Evolutionary conservation across 1,284 basidiomycete species (phyloP), one percentile per base, ranked within the genome.

Genomic region (Anthracocystis setariae): DNA sequence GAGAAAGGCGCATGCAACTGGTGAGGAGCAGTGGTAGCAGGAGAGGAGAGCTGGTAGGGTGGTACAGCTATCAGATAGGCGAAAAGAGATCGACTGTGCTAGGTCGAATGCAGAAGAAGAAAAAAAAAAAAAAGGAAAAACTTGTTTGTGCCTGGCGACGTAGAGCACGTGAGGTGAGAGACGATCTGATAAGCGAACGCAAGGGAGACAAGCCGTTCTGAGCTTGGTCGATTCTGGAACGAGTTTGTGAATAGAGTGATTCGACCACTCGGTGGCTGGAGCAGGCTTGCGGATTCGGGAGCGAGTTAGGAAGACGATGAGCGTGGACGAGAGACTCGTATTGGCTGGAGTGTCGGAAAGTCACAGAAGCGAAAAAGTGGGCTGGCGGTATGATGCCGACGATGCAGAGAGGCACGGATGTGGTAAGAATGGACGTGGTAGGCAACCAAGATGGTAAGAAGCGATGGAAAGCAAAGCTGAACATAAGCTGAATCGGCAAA

Each of bases 61-160:
- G n/a, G 12, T 32, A 38, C 24, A 20, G 23, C 20, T 57, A 48
- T 57, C 39, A 49, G 53, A 55, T 55, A 54, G 51, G n/a, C 33
- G 29, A 23, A 20, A 32, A 25, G 25, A 15, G 25, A 46, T 5
- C 10, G 23, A 18, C n/a, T 9, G 44, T 47, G 45, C 45, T 21
- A 49, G 3, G 21, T 29, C 17, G 38, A 27, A 43, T 3, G 40
- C 13, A n/a, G 10, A 32, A n/a, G n/a, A n/a, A n/a, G n/a, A n/a
- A n/a, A n/a, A n/a, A n/a, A n/a, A n/a, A n/a, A n/a, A n/a, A n/a
- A n/a, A n/a, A n/a, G 52, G 24, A 33, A 43, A 44, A 33, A 7
- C 27, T 56, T 27, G 29, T 43, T 35, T 47, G 8, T 27, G 47
- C 8, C 17, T 12, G 32, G 33, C 29, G 35, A 37, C 8, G 17